Evolutionary conservation across 2,329 filamentous ascomycete species (phyloP).

Genomic region (Thelonectria discophora): DNA sequence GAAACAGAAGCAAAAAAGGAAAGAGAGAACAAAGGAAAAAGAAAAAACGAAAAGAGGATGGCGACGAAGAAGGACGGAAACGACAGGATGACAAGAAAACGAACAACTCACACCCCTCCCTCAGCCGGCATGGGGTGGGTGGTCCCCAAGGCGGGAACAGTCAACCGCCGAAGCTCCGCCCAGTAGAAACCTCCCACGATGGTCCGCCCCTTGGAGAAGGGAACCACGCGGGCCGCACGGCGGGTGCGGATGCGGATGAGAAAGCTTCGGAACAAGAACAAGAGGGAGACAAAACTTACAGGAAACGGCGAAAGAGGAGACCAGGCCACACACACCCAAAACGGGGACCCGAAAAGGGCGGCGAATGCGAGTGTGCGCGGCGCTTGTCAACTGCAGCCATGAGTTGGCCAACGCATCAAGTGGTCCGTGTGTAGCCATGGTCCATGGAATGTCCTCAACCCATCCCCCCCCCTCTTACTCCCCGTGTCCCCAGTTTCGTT

Average conservation of each 20-base stretch:
- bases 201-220: conserved; percentile 11
- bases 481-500: conserved; percentile 27
- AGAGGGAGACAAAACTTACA: conserved; percentile 4
- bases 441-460: conserved; percentile 43
- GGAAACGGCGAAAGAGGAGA: conserved; percentile 7
- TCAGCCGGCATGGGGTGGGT: conserved; percentile 11
- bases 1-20: neutral
- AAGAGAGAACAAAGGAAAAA: conserved; percentile 9
- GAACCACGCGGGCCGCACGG: conserved; percentile 18
- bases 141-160: conserved; percentile 10
- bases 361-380: conserved; percentile 38
- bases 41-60: conserved; percentile 10
- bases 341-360: conserved; percentile 26
- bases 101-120: conserved; percentile 24
- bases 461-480: conserved; percentile 32
- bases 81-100: conserved; percentile 32
- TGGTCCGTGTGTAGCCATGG: conserved; percentile 53
- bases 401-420: conserved; percentile 55
- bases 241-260: conserved; percentile 15
- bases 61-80: conserved; percentile 23
- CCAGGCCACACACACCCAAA: conserved; percentile 18
- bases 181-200: conserved; percentile 27
- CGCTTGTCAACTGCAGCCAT: conserved; percentile 54
- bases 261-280: conserved; percentile 6
- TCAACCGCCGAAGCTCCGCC: conserved; percentile 6